These are phyloP conservation scores for Claviceps africana DNA, from an alignment of 2,329 filamentous ascomycete species.

Conservation along the genomic window DNA sequence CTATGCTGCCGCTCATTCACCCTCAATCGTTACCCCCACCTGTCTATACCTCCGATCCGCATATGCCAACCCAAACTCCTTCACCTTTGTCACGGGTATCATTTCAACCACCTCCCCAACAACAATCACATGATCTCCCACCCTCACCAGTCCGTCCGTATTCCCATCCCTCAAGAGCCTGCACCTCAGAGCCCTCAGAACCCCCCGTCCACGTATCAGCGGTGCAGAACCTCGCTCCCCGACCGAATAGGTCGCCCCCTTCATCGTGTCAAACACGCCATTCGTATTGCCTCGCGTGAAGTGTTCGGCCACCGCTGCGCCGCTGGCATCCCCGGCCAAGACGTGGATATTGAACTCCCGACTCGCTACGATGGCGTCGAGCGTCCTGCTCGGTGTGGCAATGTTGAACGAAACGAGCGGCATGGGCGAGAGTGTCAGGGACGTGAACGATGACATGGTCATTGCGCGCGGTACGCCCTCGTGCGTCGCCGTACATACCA, in stretches of 20 bases:
- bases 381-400: conserved; percentile 39
- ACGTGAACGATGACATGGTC: conserved; percentile 48
- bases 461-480: conserved; percentile 30
- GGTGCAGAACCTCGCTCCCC: conserved; percentile 20
- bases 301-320: conserved; percentile 35
- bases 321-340: conserved; percentile 30
- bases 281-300: conserved; percentile 36
- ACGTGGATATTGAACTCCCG: conserved; percentile 41
- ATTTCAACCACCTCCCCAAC: conserved; percentile 37
- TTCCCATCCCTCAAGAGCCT: conserved; percentile 26
- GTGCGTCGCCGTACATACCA: conserved; percentile 38
- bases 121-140: conserved; percentile 38
- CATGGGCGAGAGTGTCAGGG: conserved; percentile 35
- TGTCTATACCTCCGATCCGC: conserved; percentile 34
- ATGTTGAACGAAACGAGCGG: conserved; percentile 45
- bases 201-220: conserved; percentile 34
- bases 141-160: conserved; percentile 27
- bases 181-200: conserved; percentile 35
- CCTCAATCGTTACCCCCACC: conserved; percentile 22
- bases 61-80: conserved; percentile 34
- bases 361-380: conserved; percentile 32
- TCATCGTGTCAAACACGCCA: conserved; percentile 20
- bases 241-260: not conserved
- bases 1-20: not conserved
- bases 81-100: conserved; percentile 17